Evolutionary conservation across 306 rosid species (phyloP).

Genomic region (Rosa rugosa): DNA sequence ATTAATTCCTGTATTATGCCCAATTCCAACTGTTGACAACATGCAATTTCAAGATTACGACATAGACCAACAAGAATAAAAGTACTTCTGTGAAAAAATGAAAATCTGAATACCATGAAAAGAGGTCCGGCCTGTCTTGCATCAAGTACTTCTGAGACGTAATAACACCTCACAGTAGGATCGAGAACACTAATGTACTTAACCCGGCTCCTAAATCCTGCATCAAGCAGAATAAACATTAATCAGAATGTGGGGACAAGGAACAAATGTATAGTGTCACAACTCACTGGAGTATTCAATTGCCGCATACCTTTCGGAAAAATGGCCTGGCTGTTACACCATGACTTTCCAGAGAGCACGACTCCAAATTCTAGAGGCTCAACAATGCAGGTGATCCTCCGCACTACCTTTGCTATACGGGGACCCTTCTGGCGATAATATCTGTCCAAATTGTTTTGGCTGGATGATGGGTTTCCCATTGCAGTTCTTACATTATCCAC

Average conservation of each 20-base stretch:
- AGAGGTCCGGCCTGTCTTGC: slow-evolving; percentile 76
- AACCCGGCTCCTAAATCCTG: slow-evolving; percentile 95
- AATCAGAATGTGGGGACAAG: slow-evolving; percentile 14
- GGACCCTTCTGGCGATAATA: slow-evolving; percentile 86
- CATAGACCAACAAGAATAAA: slow-evolving; percentile 11
- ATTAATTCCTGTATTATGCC: not conserved
- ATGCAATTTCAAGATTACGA: not conserved
- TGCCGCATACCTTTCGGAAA: slow-evolving; percentile 75
- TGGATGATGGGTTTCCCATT: slow-evolving; percentile 50
- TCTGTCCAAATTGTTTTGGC: slow-evolving; percentile 58
- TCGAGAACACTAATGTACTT: slow-evolving; percentile 72
- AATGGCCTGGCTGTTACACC: slow-evolving; percentile 92
- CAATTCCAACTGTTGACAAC: not conserved
- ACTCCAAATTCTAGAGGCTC: slow-evolving; percentile 89
- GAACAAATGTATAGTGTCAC: not conserved
- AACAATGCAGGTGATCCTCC: slow-evolving; percentile 91
- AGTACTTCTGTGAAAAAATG: slow-evolving; percentile 10
- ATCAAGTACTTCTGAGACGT: slow-evolving; percentile 88
- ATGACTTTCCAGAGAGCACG: slow-evolving; percentile 81
- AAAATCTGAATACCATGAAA: slow-evolving; percentile 71
- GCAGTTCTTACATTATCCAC: slow-evolving; percentile 48
- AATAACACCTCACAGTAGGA: slow-evolving; percentile 71
- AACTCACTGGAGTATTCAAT: slow-evolving; percentile 5
- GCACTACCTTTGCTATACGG: slow-evolving; percentile 92
- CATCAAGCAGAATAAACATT: slow-evolving; percentile 39